Conservation (phyloP, 2,329 filamentous ascomycete genomes). For the Raffaelea deltoideospora region DNA sequence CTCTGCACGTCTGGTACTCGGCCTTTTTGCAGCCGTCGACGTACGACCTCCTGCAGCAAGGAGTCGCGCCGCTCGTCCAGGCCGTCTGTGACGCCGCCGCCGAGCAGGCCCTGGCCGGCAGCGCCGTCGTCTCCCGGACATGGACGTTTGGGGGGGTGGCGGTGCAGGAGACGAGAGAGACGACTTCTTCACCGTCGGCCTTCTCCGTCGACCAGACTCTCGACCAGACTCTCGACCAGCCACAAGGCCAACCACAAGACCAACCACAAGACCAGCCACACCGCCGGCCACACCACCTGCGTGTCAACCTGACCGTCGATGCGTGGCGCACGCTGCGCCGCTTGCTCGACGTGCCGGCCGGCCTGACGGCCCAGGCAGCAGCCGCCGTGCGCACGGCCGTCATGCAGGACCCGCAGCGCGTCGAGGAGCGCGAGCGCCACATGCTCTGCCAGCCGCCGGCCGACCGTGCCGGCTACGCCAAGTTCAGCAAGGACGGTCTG, state of each 20-base stretch:
- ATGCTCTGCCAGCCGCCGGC: constrained; percentile 1
- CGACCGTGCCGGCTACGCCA: constrained; percentile 6
- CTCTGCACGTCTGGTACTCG: constrained; percentile 30
- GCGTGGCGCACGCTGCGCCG: neutral
- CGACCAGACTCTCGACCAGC: too few species aligned
- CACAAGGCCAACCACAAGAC: too few species aligned
- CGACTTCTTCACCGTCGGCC: too few species aligned
- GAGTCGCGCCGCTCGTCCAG: constrained; percentile 12
- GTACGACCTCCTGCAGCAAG: neutral
- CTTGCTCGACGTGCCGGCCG: neutral
- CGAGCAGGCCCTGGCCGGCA: too few species aligned
- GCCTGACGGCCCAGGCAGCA: neutral
- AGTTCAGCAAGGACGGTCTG: constrained; percentile 10
- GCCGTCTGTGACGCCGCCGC: constrained; percentile 18
- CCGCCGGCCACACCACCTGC: too few species aligned
- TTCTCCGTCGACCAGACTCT: too few species aligned
- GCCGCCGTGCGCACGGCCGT: neutral
- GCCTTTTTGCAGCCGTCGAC: constrained; percentile 9
- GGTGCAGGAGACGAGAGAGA: too few species aligned
- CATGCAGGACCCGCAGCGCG: neutral
- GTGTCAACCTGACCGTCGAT: too few species aligned
- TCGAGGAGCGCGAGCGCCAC: constrained; percentile 2
- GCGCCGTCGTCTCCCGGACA: constrained; percentile 8
- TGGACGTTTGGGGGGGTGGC: too few species aligned
- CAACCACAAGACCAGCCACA: too few species aligned